phyloP scores from a whole-genome alignment of 192 early-diverging fungal genomes.

The Rhizoclosmatium globosum region DNA sequence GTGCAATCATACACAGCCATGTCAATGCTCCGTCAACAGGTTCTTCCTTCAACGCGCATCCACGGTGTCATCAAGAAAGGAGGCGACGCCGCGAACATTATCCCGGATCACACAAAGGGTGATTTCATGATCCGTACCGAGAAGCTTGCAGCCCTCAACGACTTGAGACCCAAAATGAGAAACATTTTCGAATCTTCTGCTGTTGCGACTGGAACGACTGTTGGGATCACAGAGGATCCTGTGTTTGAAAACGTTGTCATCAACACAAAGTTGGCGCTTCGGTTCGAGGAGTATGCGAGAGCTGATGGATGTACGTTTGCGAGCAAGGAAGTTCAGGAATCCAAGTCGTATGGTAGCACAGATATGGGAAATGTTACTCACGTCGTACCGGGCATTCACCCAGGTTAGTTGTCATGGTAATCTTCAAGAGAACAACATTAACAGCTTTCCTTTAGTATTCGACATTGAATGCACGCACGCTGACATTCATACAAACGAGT shows the following conservation, averaged over 20 bases:
- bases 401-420: neutral
- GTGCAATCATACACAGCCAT: slow-evolving; percentile 70
- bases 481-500: slow-evolving; percentile 75
- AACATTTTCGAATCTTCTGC: slow-evolving; percentile 71
- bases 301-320: slow-evolving; percentile 35
- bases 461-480: slow-evolving; percentile 56
- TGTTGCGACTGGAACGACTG: slow-evolving; percentile 71
- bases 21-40: slow-evolving; percentile 72
- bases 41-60: slow-evolving; percentile 69
- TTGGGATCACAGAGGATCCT: slow-evolving; percentile 59
- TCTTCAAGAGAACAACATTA: neutral
- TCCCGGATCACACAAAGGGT: slow-evolving; percentile 40
- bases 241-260: slow-evolving; percentile 66
- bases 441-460: slow-evolving; percentile 49
- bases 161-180: slow-evolving; percentile 60
- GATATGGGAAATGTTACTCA: slow-evolving; percentile 83
- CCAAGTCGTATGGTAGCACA: slow-evolving; percentile 60
- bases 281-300: slow-evolving; percentile 40
- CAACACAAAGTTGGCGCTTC: slow-evolving; percentile 53
- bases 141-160: slow-evolving; percentile 51
- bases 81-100: slow-evolving; percentile 64
- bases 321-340: slow-evolving; percentile 19
- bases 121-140: slow-evolving; percentile 62
- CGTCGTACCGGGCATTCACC: slow-evolving; percentile 67
- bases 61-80: slow-evolving; percentile 82